A percentile compares a stretch with the other conserved stretches of the same genome.
phyloP scores from a whole-genome alignment of 2,329 filamentous ascomycete genomes.

The Macroventuria anomochaeta region DNA sequence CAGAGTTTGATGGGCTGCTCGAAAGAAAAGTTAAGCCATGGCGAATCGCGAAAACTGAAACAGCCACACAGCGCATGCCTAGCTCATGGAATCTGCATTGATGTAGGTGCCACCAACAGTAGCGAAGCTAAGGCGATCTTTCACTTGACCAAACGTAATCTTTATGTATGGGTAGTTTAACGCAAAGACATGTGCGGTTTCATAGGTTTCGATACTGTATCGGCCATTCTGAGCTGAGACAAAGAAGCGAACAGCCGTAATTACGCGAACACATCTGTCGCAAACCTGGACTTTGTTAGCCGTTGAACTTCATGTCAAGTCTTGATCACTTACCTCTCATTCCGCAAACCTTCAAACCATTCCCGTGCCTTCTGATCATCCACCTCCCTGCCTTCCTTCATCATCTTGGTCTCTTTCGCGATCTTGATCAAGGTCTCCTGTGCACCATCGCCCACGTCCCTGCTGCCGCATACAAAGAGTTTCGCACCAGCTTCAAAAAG shows the following conservation, averaged over 20 bases:
- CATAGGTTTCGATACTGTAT: no score
- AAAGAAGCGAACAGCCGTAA: no score
- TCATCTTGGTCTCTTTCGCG: constrained; percentile 51
- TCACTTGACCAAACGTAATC: no score
- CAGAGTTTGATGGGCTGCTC: constrained; percentile 17
- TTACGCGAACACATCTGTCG: constrained; percentile 10
- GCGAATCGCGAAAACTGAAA: constrained; percentile 12
- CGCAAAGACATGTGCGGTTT: no score
- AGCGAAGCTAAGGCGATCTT: no score
- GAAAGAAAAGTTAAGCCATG: constrained; percentile 17
- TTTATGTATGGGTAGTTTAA: no score
- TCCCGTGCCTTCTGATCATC: constrained; percentile 52
- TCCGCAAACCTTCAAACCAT: constrained; percentile 56
- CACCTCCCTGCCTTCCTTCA: constrained; percentile 44
- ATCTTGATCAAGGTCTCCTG: constrained; percentile 53
- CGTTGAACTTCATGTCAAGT: no score
- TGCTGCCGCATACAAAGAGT: constrained; percentile 70
- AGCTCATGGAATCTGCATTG: no score
- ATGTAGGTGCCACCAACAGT: no score
- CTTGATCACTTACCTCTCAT: constrained; percentile 43
- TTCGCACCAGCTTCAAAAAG: constrained; percentile 60
- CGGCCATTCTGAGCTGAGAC: no score
- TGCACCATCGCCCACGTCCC: constrained; percentile 54
- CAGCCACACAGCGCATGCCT: constrained; percentile 1
- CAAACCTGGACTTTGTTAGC: not conserved